Evolutionary conservation across 2,329 filamentous ascomycete species (phyloP), one percentile per base, ranked within the genome.

Genomic region (Paraphaeosphaeria sporulosa): DNA sequence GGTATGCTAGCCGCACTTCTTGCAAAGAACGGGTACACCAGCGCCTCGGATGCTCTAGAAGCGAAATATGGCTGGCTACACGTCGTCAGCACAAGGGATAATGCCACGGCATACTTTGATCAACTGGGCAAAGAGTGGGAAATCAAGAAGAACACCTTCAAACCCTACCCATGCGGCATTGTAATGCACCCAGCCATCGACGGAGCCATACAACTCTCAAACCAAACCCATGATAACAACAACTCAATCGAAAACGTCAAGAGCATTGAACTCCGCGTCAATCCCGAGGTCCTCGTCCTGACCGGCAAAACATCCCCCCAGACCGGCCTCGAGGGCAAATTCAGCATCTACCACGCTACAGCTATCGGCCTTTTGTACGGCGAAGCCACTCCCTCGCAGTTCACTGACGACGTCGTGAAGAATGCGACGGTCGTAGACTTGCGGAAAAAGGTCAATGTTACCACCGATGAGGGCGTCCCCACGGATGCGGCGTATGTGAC

Each of bases 161-260:
- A 87, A 67, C 85, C 84, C 0, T 87, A 83, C 61, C 84, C 85
- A 0, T 86, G 84, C 68, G 85, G 84, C 0, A 86, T 86, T 60
- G 83, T 86, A 0, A 83, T 85, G 62, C 85, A 87, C 68, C 84
- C 84, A 0, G 77, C 81, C 3, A 86, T 87, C 58, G 84, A 87
- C 67, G 83, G 73, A 2, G 82, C 81, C 61, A 80, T 82, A 15
- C 81, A 83, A 64, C 64, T 86, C 15, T 79, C 82, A 64, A 66
- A 73, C 1, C 71, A 84, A 52, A 69, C 80, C 43, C 50, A 68
- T 13, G 52, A 64, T 12, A 64, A 76, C 42, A 76, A 73, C 0
- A 64, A 78, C 3, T 52, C 68, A 15, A 44, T 74, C 0, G 48
- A 72, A 9, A 67, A 79, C 25, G 96, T 85, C 43, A 68, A 77